phyloP scores from a whole-genome alignment of 305 asterid genomes.

The Euphrasia arctica region DNA sequence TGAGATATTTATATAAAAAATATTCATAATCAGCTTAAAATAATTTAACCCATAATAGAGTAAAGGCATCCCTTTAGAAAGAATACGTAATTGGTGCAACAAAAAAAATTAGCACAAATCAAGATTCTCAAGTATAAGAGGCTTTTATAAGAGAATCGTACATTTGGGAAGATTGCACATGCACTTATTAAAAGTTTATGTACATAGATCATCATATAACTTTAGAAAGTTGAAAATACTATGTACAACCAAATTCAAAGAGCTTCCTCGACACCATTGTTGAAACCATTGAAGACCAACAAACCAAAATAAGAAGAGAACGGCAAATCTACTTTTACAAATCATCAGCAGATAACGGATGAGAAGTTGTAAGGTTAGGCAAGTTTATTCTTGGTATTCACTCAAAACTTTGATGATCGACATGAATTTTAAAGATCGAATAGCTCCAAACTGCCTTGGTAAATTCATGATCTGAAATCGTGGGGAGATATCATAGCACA shows the following conservation, averaged over 20 bases:
- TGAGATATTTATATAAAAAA: conserved; percentile 18
- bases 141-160: conserved; percentile 1
- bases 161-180: not conserved
- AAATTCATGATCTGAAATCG: conserved; percentile 2
- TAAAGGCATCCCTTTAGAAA: not conserved
- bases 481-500: not conserved
- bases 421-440: not conserved
- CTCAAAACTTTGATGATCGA: not conserved
- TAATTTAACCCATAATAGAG: conserved; percentile 14
- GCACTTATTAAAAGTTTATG: conserved; percentile 2
- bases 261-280: too few relatives aligned
- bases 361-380: too few relatives aligned
- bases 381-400: too few relatives aligned
- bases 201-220: not conserved
- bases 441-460: not conserved
- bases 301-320: too few relatives aligned
- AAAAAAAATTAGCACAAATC: not conserved
- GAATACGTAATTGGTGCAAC: conserved; percentile 1
- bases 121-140: conserved; percentile 3
- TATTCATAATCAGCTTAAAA: conserved; percentile 5
- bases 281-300: too few relatives aligned
- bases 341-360: too few relatives aligned
- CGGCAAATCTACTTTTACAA: too few relatives aligned
- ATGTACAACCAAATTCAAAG: not conserved
- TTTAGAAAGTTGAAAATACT: not conserved